These are phyloP conservation scores for Boletus barrowsii DNA, from an alignment of 768 basidiomycete species.

Conservation along the genomic window DNA sequence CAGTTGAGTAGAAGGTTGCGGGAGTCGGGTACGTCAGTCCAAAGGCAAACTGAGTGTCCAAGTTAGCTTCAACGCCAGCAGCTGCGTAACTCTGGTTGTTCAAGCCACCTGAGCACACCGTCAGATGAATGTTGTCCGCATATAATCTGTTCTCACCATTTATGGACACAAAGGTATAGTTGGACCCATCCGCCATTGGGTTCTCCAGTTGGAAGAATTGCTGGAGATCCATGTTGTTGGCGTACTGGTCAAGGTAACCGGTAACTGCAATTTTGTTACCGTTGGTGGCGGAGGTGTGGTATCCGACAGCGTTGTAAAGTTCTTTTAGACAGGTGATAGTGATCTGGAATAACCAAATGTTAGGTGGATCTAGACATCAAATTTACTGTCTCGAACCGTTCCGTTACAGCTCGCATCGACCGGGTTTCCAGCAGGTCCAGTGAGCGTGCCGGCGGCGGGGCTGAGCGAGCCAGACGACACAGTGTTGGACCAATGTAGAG, in stretches of 20 bases:
- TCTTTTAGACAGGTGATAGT: slow-evolving; percentile 53
- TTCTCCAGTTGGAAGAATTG: slow-evolving; percentile 48
- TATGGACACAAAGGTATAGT: slow-evolving; percentile 53
- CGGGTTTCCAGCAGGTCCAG: slow-evolving; percentile 32
- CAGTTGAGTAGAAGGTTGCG: slow-evolving; percentile 59
- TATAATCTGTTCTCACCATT: slow-evolving; percentile 39
- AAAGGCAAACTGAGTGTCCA: slow-evolving; percentile 67
- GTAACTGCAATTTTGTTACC: slow-evolving; percentile 54
- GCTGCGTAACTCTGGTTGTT: slow-evolving; percentile 54
- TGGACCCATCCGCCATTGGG: slow-evolving; percentile 47
- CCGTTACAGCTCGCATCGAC: slow-evolving; percentile 49
- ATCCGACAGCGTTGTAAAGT: slow-evolving; percentile 52
- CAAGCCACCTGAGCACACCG: slow-evolving; percentile 44
- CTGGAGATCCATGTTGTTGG: slow-evolving; percentile 51
- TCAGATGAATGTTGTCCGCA: not conserved
- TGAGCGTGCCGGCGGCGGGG: slow-evolving; percentile 17
- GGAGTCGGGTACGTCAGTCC: slow-evolving; percentile 63
- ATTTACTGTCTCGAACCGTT: slow-evolving; percentile 17
- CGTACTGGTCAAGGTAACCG: slow-evolving; percentile 51
- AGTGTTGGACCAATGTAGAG: slow-evolving; percentile 31
- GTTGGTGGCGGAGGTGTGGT: slow-evolving; percentile 39
- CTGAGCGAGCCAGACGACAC: not conserved
- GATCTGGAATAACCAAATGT: slow-evolving; percentile 27
- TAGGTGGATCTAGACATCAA: not conserved
- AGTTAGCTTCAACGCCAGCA: slow-evolving; percentile 62